Conservation (phyloP, 148 eudicot species). For the Vaccinium myrtillus region DNA sequence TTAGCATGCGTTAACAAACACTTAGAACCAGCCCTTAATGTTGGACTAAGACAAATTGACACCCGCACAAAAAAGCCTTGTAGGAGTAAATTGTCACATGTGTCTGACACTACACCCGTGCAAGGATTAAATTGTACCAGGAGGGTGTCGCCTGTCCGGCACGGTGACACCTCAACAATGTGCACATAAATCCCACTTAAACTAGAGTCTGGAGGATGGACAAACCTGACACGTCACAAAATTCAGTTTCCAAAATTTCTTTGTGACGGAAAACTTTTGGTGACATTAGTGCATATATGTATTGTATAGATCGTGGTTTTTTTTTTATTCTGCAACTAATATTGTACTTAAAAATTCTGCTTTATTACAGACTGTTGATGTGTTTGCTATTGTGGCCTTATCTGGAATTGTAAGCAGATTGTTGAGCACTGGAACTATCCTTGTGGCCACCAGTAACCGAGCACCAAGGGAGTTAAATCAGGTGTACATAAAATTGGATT, state of each 20-base stretch:
- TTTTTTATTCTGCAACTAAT: slow-evolving; percentile 23
- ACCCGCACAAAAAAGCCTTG: neutral
- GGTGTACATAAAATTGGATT: slow-evolving; percentile 33
- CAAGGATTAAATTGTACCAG: neutral
- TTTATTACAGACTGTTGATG: slow-evolving; percentile 94
- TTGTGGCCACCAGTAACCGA: slow-evolving; percentile 96
- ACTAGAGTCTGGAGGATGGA: neutral
- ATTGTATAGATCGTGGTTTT: neutral
- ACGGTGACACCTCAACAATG: neutral
- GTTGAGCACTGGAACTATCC: slow-evolving; percentile 89
- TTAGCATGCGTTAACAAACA: neutral
- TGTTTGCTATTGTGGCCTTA: slow-evolving; percentile 96
- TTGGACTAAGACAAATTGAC: neutral
- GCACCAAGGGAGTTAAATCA: slow-evolving; percentile 90
- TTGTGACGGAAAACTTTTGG: too few relatives aligned
- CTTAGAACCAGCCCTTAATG: neutral
- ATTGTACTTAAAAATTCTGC: slow-evolving; percentile 24
- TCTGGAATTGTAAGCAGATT: slow-evolving; percentile 98
- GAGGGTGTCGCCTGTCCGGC: neutral
- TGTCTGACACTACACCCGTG: too few relatives aligned
- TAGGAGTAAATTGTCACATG: neutral
- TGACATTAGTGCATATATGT: neutral
- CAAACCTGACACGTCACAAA: neutral
- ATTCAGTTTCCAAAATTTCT: too few relatives aligned
- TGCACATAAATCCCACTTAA: neutral